These are phyloP conservation scores for Arxiozyma telluris DNA, from an alignment of 1,139 yeast genomes.

Conservation along the genomic window DNA sequence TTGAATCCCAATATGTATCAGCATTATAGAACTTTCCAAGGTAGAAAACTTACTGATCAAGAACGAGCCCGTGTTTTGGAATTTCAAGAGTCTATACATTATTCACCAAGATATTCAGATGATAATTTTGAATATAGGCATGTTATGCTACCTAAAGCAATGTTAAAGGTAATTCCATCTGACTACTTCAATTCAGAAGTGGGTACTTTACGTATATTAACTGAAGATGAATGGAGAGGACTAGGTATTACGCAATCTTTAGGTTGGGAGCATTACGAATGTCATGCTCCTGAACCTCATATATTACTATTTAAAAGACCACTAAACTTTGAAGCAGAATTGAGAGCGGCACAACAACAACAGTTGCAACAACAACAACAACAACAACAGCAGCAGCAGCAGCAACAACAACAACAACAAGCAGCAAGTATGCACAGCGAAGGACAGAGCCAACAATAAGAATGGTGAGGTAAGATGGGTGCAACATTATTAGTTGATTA, in stretches of 20 bases:
- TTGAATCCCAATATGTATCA: conserved; percentile 19
- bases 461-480: not conserved
- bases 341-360: conserved; percentile 26
- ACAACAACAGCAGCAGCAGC: conserved; percentile 13
- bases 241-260: conserved; percentile 93
- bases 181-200: conserved; percentile 94
- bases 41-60: conserved; percentile 66
- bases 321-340: conserved; percentile 29
- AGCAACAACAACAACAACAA: conserved; percentile 7
- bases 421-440: not conserved
- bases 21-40: conserved; percentile 32
- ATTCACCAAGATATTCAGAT: conserved; percentile 85
- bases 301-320: conserved; percentile 79
- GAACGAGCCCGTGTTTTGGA: conserved; percentile 84
- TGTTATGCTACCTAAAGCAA: conserved; percentile 91
- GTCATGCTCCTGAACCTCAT: conserved; percentile 98
- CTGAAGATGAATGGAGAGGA: conserved; percentile 98
- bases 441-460: not conserved
- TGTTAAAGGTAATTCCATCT: conserved; percentile 91
- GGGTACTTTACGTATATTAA: conserved; percentile 80
- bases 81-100: conserved; percentile 89
- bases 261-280: conserved; percentile 98
- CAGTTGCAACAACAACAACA: conserved; percentile 14
- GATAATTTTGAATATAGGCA: conserved; percentile 88
- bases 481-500: conserved; percentile 1